Conservation (phyloP, 1,284 basidiomycete species). For the Abortiporus biennis region DNA sequence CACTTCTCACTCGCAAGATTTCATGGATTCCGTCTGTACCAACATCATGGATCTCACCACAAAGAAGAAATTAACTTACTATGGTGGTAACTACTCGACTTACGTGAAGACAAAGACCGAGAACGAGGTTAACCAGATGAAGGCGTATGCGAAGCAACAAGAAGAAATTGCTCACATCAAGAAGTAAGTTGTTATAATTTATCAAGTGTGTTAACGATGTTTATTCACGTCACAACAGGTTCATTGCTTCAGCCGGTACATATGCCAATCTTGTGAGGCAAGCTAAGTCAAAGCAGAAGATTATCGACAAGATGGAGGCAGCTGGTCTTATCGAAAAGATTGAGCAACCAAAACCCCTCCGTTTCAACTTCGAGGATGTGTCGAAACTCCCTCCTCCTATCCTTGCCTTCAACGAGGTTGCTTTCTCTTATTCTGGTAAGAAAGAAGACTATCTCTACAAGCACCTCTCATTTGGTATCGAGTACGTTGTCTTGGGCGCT, state of each 20-base stretch:
- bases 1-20: slow-evolving; percentile 96
- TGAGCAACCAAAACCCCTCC: slow-evolving; percentile 64
- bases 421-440: slow-evolving; percentile 92
- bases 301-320: slow-evolving; percentile 99
- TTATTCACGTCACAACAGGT: slow-evolving; percentile 40
- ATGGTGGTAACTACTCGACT: slow-evolving; percentile 95
- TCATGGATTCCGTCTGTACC: slow-evolving; percentile 96
- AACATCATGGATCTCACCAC: slow-evolving; percentile 96
- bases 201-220: slow-evolving; percentile 3
- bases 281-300: slow-evolving; percentile 99
- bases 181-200: slow-evolving; percentile 47
- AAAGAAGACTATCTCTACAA: slow-evolving; percentile 86
- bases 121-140: slow-evolving; percentile 99
- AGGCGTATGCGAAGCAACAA: slow-evolving; percentile 97
- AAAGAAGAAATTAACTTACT: slow-evolving; percentile 88
- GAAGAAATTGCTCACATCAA: slow-evolving; percentile 98
- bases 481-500: slow-evolving; percentile 44
- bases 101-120: slow-evolving; percentile 95
- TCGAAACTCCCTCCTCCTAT: slow-evolving; percentile 94
- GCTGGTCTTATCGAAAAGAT: slow-evolving; percentile 94
- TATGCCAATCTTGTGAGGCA: slow-evolving; percentile 98
- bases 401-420: slow-evolving; percentile 92
- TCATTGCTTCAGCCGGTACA: slow-evolving; percentile 97
- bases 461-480: slow-evolving; percentile 90
- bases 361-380: slow-evolving; percentile 97